These are phyloP conservation scores for Ziziphus jujuba DNA, from an alignment of 306 rosid genomes.

Conservation along the genomic window DNA sequence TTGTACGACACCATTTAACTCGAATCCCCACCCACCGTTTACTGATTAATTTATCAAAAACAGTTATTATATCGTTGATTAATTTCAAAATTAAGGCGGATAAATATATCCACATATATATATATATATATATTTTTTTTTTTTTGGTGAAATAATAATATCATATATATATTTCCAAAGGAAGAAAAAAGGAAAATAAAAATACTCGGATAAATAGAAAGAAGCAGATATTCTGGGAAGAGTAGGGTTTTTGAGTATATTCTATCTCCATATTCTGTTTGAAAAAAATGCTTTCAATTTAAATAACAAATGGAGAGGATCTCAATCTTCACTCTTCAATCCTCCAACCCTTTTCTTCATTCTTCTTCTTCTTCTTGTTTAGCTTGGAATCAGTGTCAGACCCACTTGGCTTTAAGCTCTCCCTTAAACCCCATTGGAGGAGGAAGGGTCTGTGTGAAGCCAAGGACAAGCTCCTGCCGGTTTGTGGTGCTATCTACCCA, in stretches of 20 bases:
- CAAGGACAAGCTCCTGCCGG: conserved; percentile 20
- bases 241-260: conserved; percentile 81
- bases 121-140: too few relatives aligned
- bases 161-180: too few relatives aligned
- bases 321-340: conserved; percentile 33
- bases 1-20: too few relatives aligned
- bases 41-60: too few relatives aligned
- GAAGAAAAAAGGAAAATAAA: background rate
- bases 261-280: conserved; percentile 28
- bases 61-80: background rate
- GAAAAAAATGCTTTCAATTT: background rate
- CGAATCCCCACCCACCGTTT: too few relatives aligned
- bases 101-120: too few relatives aligned
- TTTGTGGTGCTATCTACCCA: conserved; percentile 62
- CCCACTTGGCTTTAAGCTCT: conserved; percentile 10
- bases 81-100: background rate
- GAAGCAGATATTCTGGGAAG: conserved; percentile 11
- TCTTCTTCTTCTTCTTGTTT: conserved; percentile 22
- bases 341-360: conserved; percentile 32
- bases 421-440: conserved; percentile 14
- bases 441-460: background rate
- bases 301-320: conserved; percentile 37
- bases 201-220: background rate
- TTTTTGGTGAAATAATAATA: too few relatives aligned
- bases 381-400: conserved; percentile 5